Evolutionary conservation across 1,139 yeast genomes (phyloP).

Genomic region (Hemisphaericaspora lyxosophila): DNA sequence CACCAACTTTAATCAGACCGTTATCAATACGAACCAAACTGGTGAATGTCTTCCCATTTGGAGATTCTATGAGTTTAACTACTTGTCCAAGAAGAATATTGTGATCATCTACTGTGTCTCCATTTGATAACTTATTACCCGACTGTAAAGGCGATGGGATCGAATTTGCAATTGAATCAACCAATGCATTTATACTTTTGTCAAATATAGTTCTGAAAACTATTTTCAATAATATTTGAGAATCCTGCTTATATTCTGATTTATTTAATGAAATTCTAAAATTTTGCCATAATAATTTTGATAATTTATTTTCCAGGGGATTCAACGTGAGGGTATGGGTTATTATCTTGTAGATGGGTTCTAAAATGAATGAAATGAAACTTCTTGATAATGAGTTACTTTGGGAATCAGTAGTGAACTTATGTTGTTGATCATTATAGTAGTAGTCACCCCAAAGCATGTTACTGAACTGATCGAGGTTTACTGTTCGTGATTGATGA

Average conservation of each 20-base stretch:
- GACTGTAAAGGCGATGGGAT: conserved; percentile 43
- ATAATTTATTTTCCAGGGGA: conserved; percentile 36
- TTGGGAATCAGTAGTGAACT: conserved; percentile 42
- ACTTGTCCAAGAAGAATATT: conserved; percentile 49
- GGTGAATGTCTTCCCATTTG: conserved; percentile 46
- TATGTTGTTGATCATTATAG: conserved; percentile 43
- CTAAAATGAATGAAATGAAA: conserved; percentile 68
- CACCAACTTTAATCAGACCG: conserved; percentile 56
- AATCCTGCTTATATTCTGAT: conserved; percentile 47
- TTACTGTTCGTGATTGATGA: conserved; percentile 27
- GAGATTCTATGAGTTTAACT: conserved; percentile 57
- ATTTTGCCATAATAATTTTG: conserved; percentile 42
- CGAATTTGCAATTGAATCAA: conserved; percentile 42
- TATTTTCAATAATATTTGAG: conserved; percentile 54
- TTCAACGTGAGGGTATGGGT: conserved; percentile 61
- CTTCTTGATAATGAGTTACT: conserved; percentile 42
- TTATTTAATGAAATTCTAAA: conserved; percentile 47
- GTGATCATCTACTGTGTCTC: neutral
- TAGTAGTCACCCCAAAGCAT: conserved; percentile 79
- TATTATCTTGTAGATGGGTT: conserved; percentile 78
- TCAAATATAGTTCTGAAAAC: conserved; percentile 56
- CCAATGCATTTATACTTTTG: conserved; percentile 52
- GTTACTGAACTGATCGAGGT: conserved; percentile 44
- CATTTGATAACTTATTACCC: neutral
- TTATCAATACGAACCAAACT: conserved; percentile 61